phyloP scores from a whole-genome alignment of 78 protist species.

The Anaeramoeba flamelloides region DNA sequence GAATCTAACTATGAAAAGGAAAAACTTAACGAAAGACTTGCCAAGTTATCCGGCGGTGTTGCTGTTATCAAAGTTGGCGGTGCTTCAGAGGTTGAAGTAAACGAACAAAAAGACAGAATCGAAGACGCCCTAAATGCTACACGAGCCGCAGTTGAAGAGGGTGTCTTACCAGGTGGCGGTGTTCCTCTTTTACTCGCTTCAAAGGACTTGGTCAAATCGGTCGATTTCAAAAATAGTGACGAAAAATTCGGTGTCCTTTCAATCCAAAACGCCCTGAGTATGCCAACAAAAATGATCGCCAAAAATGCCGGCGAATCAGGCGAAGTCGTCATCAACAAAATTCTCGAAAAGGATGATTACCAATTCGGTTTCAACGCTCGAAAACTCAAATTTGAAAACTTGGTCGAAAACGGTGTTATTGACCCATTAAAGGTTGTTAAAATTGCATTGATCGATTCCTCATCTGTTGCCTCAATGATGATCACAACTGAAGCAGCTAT shows the following conservation, averaged over 20 bases:
- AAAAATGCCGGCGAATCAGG: slow-evolving; percentile 89
- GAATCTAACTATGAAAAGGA: slow-evolving; percentile 55
- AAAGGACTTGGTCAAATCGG: slow-evolving; percentile 13
- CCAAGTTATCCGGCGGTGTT: slow-evolving; percentile 88
- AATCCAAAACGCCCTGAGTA: neutral
- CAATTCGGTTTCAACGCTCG: slow-evolving; percentile 72
- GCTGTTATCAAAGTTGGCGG: slow-evolving; percentile 96
- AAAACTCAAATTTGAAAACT: slow-evolving; percentile 56
- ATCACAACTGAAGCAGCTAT: slow-evolving; percentile 70
- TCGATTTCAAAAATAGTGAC: neutral
- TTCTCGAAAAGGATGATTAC: slow-evolving; percentile 40
- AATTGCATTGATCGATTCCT: slow-evolving; percentile 72
- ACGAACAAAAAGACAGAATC: slow-evolving; percentile 94
- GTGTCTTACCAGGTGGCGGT: slow-evolving; percentile 7
- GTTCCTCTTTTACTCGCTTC: slow-evolving; percentile 63
- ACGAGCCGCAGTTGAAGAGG: slow-evolving; percentile 88
- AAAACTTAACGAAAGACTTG: slow-evolving; percentile 84
- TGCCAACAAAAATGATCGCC: slow-evolving; percentile 64
- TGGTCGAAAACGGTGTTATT: slow-evolving; percentile 83
- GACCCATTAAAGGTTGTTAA: slow-evolving; percentile 97
- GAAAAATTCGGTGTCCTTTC: neutral
- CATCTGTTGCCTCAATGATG: slow-evolving; percentile 78
- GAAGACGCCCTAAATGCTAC: slow-evolving; percentile 96
- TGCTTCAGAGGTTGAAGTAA: slow-evolving; percentile 90
- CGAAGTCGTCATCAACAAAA: slow-evolving; percentile 74